phyloP scores from a whole-genome alignment of 768 basidiomycete genomes.

The Podaxis mareebaensis region DNA sequence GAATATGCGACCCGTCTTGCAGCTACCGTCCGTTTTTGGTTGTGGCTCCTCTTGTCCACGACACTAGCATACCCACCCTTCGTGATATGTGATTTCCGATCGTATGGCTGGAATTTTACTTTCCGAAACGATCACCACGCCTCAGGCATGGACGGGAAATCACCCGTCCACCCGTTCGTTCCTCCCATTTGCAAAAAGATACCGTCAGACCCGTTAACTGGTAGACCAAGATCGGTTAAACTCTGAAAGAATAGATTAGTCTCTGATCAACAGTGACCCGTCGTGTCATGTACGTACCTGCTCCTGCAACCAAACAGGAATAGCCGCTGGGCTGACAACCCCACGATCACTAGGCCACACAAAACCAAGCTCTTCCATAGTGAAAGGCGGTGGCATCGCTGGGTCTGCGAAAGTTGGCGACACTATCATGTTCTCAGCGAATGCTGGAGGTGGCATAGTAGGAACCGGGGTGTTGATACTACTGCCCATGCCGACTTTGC shows the following conservation, averaged over 20 bases:
- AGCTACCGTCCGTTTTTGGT: background rate
- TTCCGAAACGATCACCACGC: conserved; percentile 60
- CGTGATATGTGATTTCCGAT: conserved; percentile 5
- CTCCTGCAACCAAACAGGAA: conserved; percentile 93
- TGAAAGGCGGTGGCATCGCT: conserved; percentile 61
- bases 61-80: conserved; percentile 9
- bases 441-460: conserved; percentile 51
- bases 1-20: conserved; percentile 14
- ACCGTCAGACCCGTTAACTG: conserved; percentile 89
- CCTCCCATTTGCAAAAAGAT: conserved; percentile 80
- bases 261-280: background rate
- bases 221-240: conserved; percentile 85
- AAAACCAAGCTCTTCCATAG: conserved; percentile 85
- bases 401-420: conserved; percentile 59
- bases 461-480: conserved; percentile 49
- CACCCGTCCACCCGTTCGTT: conserved; percentile 73
- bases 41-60: background rate
- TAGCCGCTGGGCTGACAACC: conserved; percentile 74
- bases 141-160: conserved; percentile 77
- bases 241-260: conserved; percentile 48
- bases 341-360: conserved; percentile 65
- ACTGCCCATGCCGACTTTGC: conserved; percentile 74
- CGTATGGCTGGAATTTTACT: background rate
- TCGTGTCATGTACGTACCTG: conserved; percentile 51
- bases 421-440: conserved; percentile 60